Percentiles rank a stretch among this genome's conserved stretches.
Evolutionary conservation across 2,329 filamentous ascomycete species (phyloP).

Genomic region (Pezicula radicicola): DNA sequence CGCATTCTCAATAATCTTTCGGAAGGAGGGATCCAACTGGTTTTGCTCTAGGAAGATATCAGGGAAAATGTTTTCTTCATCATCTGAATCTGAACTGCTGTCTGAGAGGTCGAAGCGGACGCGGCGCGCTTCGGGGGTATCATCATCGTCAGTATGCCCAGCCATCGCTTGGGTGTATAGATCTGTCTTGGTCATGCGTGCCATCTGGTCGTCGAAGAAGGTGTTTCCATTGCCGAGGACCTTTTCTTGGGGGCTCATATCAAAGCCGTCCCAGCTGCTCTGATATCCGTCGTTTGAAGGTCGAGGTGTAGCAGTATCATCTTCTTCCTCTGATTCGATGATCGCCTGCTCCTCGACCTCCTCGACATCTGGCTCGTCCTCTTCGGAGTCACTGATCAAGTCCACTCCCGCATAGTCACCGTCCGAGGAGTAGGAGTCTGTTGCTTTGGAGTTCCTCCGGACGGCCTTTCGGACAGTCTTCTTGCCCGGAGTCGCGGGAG

Average conservation of each 20-base stretch:
- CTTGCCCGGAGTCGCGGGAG: conserved; percentile 31
- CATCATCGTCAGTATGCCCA: conserved; percentile 9
- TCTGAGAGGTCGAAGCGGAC: conserved; percentile 76
- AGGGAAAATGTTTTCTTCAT: conserved; percentile 67
- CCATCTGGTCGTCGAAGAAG: conserved; percentile 33
- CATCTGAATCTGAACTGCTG: conserved; percentile 60
- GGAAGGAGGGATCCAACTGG: conserved; percentile 68
- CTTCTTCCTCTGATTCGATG: conserved; percentile 46
- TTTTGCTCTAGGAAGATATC: conserved; percentile 78
- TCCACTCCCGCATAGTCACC: conserved; percentile 74
- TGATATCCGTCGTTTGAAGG: conserved; percentile 36
- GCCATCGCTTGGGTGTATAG: conserved; percentile 9
- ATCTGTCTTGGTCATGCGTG: conserved; percentile 12
- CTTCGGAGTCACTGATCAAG: conserved; percentile 75
- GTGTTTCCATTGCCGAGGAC: conserved; percentile 7
- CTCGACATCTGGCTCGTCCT: conserved; percentile 76
- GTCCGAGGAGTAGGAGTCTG: conserved; percentile 57
- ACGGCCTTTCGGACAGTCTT: conserved; percentile 19
- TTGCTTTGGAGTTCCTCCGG: conserved; percentile 37
- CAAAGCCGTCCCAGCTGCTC: conserved; percentile 54
- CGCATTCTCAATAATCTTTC: conserved; percentile 72
- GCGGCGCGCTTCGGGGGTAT: conserved; percentile 34
- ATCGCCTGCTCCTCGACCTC: conserved; percentile 77
- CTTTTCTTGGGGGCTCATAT: conserved; percentile 31
- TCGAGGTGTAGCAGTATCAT: conserved; percentile 28